Evolutionary conservation across 257 asterid species (phyloP).

Genomic region (Penstemon davidsonii): DNA sequence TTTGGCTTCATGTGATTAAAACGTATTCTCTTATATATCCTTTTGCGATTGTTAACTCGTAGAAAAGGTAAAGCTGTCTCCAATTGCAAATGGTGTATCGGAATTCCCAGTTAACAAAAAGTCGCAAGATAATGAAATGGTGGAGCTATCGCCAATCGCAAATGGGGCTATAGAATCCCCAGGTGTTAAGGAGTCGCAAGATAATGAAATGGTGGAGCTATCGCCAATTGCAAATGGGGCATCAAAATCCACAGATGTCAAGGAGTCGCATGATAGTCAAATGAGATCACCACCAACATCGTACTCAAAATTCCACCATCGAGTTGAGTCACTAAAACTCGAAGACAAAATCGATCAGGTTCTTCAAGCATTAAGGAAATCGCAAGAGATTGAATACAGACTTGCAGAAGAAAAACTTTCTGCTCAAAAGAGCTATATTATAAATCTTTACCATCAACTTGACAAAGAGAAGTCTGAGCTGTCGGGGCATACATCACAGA

Average conservation of each 20-base stretch:
- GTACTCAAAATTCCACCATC: slow-evolving; percentile 44
- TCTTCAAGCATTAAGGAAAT: slow-evolving; percentile 43
- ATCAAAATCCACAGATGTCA: neutral
- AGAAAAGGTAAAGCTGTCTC: neutral
- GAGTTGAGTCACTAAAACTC: slow-evolving; percentile 8
- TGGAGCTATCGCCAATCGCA: slow-evolving; percentile 28
- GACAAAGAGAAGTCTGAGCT: slow-evolving; percentile 49
- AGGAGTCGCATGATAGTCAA: slow-evolving; percentile 41
- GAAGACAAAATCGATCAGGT: slow-evolving; percentile 44
- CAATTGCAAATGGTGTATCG: slow-evolving; percentile 22
- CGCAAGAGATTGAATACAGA: slow-evolving; percentile 58
- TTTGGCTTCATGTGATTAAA: slow-evolving; percentile 15
- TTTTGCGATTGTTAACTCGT: neutral
- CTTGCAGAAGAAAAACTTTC: slow-evolving; percentile 57
- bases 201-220: slow-evolving; percentile 24
- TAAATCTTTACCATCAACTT: slow-evolving; percentile 55
- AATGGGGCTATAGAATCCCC: slow-evolving; percentile 22
- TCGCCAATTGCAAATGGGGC: neutral
- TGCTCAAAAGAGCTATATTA: slow-evolving; percentile 48
- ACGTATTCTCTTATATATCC: neutral
- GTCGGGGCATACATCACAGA: slow-evolving; percentile 31
- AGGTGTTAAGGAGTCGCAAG: slow-evolving; percentile 24
- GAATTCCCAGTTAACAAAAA: slow-evolving; percentile 22
- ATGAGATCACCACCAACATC: slow-evolving; percentile 15
- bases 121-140: slow-evolving; percentile 16